A percentile compares a stretch with the other conserved stretches of the same genome.
Evolutionary conservation across 345 rosid species (phyloP).

Genomic region (Ceriops tagal): DNA sequence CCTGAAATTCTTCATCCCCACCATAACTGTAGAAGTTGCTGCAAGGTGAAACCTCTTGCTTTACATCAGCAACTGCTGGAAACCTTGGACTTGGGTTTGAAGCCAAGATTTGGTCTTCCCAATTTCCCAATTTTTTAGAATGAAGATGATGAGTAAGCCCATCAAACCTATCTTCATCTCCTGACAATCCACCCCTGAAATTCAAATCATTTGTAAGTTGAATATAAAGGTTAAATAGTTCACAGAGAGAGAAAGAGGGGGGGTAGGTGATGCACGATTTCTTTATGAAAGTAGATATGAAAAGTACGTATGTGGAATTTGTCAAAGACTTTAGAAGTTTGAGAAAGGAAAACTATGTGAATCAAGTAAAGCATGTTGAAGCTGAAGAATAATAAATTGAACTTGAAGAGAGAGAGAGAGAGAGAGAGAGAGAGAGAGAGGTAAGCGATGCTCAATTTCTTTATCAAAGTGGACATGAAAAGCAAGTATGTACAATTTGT

Average conservation of each 20-base stretch:
- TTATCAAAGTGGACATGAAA: too few species aligned
- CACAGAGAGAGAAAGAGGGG: background rate
- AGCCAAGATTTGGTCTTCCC: constrained; percentile 41
- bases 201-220: background rate
- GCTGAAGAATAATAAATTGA: background rate
- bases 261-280: too few species aligned
- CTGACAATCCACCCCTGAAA: constrained; percentile 37
- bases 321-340: background rate
- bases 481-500: too few species aligned
- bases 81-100: constrained; percentile 18
- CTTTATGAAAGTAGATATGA: too few species aligned
- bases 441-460: too few species aligned
- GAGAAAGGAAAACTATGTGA: background rate
- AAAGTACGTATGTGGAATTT: too few species aligned
- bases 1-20: constrained; percentile 33
- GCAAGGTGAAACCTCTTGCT: constrained; percentile 41
- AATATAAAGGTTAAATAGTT: background rate
- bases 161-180: constrained; percentile 36
- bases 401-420: background rate
- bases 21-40: constrained; percentile 27
- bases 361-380: background rate
- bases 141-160: constrained; percentile 19
- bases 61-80: constrained; percentile 25
- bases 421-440: constrained; percentile 13
- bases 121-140: constrained; percentile 33